Percentiles rank a stretch among this genome's conserved stretches.
Evolutionary conservation across 257 asterid genomes (phyloP).

Genomic region (Osmanthus fragrans): DNA sequence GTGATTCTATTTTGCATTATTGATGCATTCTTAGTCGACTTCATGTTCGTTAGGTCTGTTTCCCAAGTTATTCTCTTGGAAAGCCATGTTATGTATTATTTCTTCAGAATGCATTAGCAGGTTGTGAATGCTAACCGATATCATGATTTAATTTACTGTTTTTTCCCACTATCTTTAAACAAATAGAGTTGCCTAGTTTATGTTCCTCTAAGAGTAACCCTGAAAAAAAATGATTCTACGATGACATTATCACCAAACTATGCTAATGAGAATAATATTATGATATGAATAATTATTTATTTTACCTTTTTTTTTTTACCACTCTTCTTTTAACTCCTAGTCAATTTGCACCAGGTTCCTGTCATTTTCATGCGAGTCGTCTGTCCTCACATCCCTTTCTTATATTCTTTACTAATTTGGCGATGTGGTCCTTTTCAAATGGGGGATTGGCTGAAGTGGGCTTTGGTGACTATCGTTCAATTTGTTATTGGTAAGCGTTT

Average conservation of each 20-base stretch:
- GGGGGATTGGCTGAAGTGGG: conserved; percentile 99
- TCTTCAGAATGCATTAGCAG: conserved; percentile 1
- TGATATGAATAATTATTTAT: no score
- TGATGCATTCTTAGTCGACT: not conserved
- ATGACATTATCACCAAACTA: no score
- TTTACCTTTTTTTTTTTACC: no score
- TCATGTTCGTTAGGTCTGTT: conserved; percentile 15
- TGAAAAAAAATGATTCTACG: no score
- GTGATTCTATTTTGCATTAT: conserved; percentile 32
- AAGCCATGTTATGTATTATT: conserved; percentile 5
- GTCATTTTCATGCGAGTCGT: conserved; percentile 82
- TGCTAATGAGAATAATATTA: no score
- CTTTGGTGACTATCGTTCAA: conserved; percentile 78
- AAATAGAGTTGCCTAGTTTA: no score
- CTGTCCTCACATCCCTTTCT: conserved; percentile 86
- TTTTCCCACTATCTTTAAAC: not conserved
- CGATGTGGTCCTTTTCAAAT: conserved; percentile 95
- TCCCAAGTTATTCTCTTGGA: not conserved
- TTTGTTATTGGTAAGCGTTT: conserved; percentile 93
- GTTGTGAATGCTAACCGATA: conserved; percentile 18
- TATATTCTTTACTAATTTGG: conserved; percentile 74
- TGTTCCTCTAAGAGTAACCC: no score
- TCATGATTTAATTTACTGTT: conserved; percentile 3
- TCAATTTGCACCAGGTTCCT: conserved; percentile 65
- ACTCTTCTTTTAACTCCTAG: conserved; percentile 17